phyloP scores from a whole-genome alignment of 768 basidiomycete genomes.

The Lentinula sp. region DNA sequence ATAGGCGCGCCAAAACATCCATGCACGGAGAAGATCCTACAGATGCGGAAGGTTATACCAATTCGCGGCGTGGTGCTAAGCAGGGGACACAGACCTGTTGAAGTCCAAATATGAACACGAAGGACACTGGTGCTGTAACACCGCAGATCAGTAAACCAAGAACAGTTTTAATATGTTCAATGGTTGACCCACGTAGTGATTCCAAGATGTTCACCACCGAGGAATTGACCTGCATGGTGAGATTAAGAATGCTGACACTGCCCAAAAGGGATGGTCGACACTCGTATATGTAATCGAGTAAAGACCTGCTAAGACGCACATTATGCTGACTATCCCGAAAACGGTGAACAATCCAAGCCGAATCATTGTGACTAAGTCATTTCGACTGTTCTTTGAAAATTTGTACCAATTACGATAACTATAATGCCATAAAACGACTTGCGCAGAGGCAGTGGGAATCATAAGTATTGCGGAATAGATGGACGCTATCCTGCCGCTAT shows the following conservation, averaged over 20 bases:
- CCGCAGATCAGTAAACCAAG: background rate
- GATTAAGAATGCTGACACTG: background rate
- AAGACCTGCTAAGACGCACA: background rate
- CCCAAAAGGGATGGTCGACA: background rate
- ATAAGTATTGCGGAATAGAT: slow-evolving; percentile 3
- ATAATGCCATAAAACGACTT: background rate
- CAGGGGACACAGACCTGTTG: slow-evolving; percentile 3
- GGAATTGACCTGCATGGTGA: background rate
- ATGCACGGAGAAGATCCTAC: slow-evolving; percentile 4
- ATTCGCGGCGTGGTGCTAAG: background rate
- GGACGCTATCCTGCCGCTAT: background rate
- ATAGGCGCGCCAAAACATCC: slow-evolving; percentile 5
- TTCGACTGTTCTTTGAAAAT: background rate
- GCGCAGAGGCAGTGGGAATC: slow-evolving; percentile 4
- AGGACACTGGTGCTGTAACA: slow-evolving; percentile 6
- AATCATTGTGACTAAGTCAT: slow-evolving; percentile 1
- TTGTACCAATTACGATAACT: slow-evolving; percentile 4
- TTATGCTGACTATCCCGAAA: slow-evolving; percentile 5
- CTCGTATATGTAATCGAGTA: no score
- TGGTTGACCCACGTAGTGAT: slow-evolving; percentile 4
- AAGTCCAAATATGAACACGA: slow-evolving; percentile 9
- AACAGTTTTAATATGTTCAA: background rate
- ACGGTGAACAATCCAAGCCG: slow-evolving; percentile 5
- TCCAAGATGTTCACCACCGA: background rate
- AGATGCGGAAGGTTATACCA: background rate